Evolutionary conservation across 2,329 filamentous ascomycete species (phyloP), one percentile per base, ranked within the genome.

Genomic region (Sporothrix inflata): DNA sequence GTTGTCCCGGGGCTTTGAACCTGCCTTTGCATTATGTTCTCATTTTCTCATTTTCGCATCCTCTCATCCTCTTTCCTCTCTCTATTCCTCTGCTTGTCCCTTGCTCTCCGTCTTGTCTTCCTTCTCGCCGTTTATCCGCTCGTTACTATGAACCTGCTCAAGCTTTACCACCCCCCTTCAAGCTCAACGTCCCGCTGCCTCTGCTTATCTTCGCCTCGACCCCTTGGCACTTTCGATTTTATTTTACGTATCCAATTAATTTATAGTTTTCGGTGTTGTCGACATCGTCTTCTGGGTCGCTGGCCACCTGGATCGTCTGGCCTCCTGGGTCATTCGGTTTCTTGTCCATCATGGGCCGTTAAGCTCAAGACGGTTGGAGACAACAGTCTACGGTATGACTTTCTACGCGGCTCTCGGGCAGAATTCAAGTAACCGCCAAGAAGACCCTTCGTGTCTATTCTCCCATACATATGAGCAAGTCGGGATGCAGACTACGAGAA

Each of bases 161-260:
- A 42, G 42, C 49, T 53, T 67, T 7, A 19, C 24, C 61, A 30
- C 30, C 14, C 7, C 9, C 30, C 47, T 57, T 45, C 2, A 12
- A n/a, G 24, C 66, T 49, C 34, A 21, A 12, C 24, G 9, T n/a
- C 21, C 40, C 67, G 27, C 38, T 19, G 21, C 14, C 9, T 69
- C 34, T 42, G 38, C 53, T 69, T 69, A 30, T 69, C 51, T 47
- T 69, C 53, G 40, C 38, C 67, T 69, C 51, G 40, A 45, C 24
- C 38, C 49, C 49, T 69, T 69, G 49, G 45, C 65, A 57, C 47
- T 69, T 69, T 42, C 30, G 24, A 49, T n/a, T 67, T n/a, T 51
- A 38, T 51, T 51, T 51, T 38, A 38, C 24, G 45, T 34, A 21
- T 14, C 42, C 65, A 30, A 38, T 51, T n/a, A 51, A 19, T 51